Evolutionary conservation across 495 filamentous ascomycete species (phyloP).

Genomic region (Podospora didyma): DNA sequence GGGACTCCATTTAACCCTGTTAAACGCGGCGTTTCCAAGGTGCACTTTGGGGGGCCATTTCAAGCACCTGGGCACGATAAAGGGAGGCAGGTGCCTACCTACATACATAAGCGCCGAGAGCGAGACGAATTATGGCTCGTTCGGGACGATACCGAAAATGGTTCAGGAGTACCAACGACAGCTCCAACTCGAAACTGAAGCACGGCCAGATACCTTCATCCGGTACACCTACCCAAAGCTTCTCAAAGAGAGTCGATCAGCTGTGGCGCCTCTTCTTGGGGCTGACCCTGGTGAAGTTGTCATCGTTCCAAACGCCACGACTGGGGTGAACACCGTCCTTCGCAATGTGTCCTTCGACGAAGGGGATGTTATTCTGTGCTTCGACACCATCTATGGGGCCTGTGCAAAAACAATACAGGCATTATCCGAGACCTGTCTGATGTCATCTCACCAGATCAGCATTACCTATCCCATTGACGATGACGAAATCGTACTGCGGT

Average conservation of each 20-base stretch:
- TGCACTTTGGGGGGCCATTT: too few species aligned
- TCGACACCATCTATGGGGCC: constrained; percentile 66
- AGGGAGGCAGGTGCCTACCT: too few species aligned
- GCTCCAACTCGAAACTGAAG: constrained; percentile 27
- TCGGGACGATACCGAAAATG: constrained; percentile 29
- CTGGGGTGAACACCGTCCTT: constrained; percentile 68
- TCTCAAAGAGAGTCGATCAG: constrained; percentile 54
- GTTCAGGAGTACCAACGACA: constrained; percentile 27
- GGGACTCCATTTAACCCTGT: too few species aligned
- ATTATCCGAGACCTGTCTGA: constrained; percentile 48
- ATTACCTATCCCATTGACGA: constrained; percentile 55
- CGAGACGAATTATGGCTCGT: constrained; percentile 43
- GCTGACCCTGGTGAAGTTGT: constrained; percentile 60
- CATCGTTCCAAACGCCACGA: constrained; percentile 74
- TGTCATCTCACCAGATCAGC: constrained; percentile 32
- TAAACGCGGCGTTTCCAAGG: too few species aligned
- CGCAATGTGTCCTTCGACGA: constrained; percentile 54
- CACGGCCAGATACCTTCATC: constrained; percentile 39
- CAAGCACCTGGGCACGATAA: too few species aligned
- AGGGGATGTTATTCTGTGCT: constrained; percentile 56
- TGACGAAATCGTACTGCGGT: constrained; percentile 47
- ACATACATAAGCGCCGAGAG: too few species aligned
- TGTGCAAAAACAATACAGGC: constrained; percentile 63
- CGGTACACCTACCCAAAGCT: constrained; percentile 54
- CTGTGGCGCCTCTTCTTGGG: constrained; percentile 58